phyloP scores from a whole-genome alignment of 192 early-diverging fungal species.

The Dissophora globulifera region DNA sequence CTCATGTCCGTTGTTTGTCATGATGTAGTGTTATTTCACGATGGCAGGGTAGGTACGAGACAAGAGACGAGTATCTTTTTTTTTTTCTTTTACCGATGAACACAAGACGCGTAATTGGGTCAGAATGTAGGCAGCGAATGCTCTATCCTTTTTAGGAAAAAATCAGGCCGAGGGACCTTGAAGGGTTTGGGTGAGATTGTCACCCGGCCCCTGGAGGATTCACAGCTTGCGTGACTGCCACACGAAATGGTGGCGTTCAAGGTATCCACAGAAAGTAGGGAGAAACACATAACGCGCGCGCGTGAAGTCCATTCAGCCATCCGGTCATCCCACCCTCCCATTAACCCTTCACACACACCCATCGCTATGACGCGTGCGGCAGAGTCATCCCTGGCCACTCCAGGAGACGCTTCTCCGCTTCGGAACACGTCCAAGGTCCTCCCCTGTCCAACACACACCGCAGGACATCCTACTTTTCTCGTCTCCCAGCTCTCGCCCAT shows the following conservation, averaged over 20 bases:
- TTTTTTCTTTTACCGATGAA: too few relatives aligned
- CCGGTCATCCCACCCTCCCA: not conserved
- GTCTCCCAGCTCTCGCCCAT: conserved; percentile 6
- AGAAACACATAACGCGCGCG: too few relatives aligned
- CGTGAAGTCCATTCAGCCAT: not conserved
- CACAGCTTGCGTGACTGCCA: too few relatives aligned
- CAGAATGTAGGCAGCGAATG: too few relatives aligned
- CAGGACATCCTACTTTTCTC: conserved; percentile 16
- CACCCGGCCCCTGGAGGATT: conserved; percentile 10
- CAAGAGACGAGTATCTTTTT: conserved; percentile 5
- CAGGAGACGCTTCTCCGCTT: not conserved
- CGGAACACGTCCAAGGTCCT: not conserved
- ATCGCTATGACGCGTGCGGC: conserved; percentile 4
- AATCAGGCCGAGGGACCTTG: not conserved
- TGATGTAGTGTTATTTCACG: not conserved
- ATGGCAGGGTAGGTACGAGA: not conserved
- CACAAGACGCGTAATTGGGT: too few relatives aligned
- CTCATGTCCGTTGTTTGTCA: conserved; percentile 1
- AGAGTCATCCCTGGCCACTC: conserved; percentile 1
- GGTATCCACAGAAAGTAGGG: too few relatives aligned
- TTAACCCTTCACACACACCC: too few relatives aligned
- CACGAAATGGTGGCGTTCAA: too few relatives aligned
- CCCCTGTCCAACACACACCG: conserved; percentile 22
- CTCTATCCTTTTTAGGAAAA: conserved; percentile 11
- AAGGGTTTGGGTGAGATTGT: conserved; percentile 3